Conservation (phyloP, 768 basidiomycete species). For the Russula griseocarnosa region DNA sequence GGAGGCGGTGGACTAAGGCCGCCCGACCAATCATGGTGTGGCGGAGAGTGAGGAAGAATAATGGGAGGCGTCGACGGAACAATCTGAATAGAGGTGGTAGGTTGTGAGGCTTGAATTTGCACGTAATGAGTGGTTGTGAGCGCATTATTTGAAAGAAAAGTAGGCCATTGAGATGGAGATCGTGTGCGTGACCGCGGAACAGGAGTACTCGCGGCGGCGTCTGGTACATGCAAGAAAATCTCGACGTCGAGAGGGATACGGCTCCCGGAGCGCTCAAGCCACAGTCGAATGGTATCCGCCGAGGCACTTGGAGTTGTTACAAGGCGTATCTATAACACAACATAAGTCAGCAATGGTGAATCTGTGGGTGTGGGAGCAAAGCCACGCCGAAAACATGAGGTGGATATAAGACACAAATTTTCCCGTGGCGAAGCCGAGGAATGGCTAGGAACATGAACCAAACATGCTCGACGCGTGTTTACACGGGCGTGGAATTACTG, state of each 20-base stretch:
- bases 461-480: slow-evolving; percentile 15
- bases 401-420: slow-evolving; percentile 14
- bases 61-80: slow-evolving; percentile 27
- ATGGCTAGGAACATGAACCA: slow-evolving; percentile 21
- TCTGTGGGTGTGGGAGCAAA: slow-evolving; percentile 21
- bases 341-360: slow-evolving; percentile 25
- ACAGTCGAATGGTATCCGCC: slow-evolving; percentile 74
- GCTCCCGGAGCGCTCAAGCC: slow-evolving; percentile 75
- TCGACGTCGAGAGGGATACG: slow-evolving; percentile 74
- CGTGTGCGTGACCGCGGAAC: slow-evolving; percentile 25
- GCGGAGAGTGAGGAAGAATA: slow-evolving; percentile 27
- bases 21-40: slow-evolving; percentile 26
- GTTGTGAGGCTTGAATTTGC: slow-evolving; percentile 27
- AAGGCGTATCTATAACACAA: slow-evolving; percentile 57
- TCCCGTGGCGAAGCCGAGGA: slow-evolving; percentile 12
- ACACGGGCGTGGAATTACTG: slow-evolving; percentile 18
- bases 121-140: slow-evolving; percentile 30
- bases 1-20: slow-evolving; percentile 22
- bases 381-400: slow-evolving; percentile 26
- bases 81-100: slow-evolving; percentile 29
- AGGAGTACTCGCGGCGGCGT: slow-evolving; percentile 24
- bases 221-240: slow-evolving; percentile 59
- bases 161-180: slow-evolving; percentile 30
- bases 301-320: slow-evolving; percentile 65
- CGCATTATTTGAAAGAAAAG: slow-evolving; percentile 28